Conservation (phyloP, 2,329 filamentous ascomycete species). For the Colletotrichum tropicale region DNA sequence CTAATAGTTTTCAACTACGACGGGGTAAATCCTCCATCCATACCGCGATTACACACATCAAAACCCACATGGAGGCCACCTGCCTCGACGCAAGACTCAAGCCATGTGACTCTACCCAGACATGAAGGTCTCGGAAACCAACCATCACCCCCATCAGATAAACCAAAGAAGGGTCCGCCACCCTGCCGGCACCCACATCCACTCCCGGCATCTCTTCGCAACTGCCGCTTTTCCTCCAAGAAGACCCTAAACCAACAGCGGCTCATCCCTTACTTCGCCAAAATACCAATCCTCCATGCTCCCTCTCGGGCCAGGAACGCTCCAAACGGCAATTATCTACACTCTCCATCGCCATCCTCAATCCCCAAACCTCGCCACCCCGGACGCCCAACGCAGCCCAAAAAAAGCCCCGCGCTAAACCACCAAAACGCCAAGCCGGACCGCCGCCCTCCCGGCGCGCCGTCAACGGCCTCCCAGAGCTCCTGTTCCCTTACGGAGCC, state of each 20-base stretch:
- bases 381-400: neutral
- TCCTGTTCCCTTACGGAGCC: neutral
- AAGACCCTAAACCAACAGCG: neutral
- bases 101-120: neutral
- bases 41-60: neutral
- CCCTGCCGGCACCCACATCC: neutral
- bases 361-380: neutral
- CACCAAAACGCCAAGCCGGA: slow-evolving; percentile 1
- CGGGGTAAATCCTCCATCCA: neutral
- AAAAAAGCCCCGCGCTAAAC: neutral
- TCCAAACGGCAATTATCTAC: neutral
- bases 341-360: neutral
- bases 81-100: neutral
- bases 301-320: neutral
- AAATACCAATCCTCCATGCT: neutral
- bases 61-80: neutral
- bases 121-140: neutral
- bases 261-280: neutral
- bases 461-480: neutral
- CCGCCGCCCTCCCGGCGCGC: slow-evolving; percentile 1
- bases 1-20: neutral
- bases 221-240: neutral
- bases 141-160: neutral
- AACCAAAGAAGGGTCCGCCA: neutral
- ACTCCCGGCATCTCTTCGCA: neutral